These are phyloP conservation scores for Tephrocybe sp. DNA, from an alignment of 768 basidiomycete species.

Conservation along the genomic window DNA sequence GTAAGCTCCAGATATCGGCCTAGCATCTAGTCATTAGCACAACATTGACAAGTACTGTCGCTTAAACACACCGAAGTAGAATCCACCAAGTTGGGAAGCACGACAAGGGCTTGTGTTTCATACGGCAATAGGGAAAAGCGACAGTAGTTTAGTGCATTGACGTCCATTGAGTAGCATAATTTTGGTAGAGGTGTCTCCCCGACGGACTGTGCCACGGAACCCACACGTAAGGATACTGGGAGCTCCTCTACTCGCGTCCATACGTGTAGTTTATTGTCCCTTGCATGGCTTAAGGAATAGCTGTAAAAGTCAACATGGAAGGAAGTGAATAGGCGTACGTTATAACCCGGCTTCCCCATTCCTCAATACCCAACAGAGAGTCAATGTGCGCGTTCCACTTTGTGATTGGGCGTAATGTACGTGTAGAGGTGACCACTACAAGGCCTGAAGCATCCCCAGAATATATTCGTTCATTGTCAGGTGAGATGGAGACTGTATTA, in stretches of 20 bases:
- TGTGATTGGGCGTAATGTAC: slow-evolving; percentile 68
- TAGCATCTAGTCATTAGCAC: slow-evolving; percentile 34
- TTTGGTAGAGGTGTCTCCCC: slow-evolving; percentile 45
- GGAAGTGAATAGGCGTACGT: slow-evolving; percentile 60
- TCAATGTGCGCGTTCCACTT: slow-evolving; percentile 82
- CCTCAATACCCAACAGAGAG: slow-evolving; percentile 75
- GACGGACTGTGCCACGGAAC: slow-evolving; percentile 52
- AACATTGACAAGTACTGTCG: background rate
- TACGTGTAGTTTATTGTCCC: slow-evolving; percentile 84
- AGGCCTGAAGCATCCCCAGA: slow-evolving; percentile 82
- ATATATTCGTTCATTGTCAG: slow-evolving; percentile 78
- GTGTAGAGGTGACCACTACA: slow-evolving; percentile 76
- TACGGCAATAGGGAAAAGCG: slow-evolving; percentile 68
- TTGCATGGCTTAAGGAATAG: slow-evolving; percentile 58
- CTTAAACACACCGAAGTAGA: slow-evolving; percentile 40
- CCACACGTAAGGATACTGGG: slow-evolving; percentile 41
- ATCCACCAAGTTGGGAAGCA: slow-evolving; percentile 87
- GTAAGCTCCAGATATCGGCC: slow-evolving; percentile 89
- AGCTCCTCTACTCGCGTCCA: slow-evolving; percentile 58
- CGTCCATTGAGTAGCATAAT: slow-evolving; percentile 71
- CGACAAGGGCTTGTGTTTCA: slow-evolving; percentile 53
- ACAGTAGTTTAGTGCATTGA: slow-evolving; percentile 95
- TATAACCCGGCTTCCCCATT: slow-evolving; percentile 64
- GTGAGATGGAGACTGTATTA: slow-evolving; percentile 59
- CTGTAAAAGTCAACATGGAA: background rate